Conservation (phyloP, 2,329 filamentous ascomycete species). For the Hypoxylon rubiginosum region DNA sequence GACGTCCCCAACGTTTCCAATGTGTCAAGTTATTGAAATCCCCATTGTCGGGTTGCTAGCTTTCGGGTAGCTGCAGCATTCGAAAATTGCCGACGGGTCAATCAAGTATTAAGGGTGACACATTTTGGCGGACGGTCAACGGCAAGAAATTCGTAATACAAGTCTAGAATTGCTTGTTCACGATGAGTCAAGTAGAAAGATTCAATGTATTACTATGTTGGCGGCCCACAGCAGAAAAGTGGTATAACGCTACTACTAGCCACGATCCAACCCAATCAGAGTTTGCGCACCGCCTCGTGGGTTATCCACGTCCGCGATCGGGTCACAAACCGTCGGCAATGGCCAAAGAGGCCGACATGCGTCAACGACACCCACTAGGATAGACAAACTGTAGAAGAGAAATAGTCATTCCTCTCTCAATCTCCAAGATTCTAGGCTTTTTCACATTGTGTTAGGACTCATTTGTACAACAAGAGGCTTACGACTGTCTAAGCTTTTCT, state of each 20-base stretch:
- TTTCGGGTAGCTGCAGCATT: conserved; percentile 22
- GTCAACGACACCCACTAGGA: conserved; percentile 16
- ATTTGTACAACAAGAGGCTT: too few species aligned
- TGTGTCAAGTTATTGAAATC: conserved; percentile 6
- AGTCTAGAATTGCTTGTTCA: conserved; percentile 10
- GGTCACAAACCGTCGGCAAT: conserved; percentile 28
- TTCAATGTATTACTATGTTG: neutral
- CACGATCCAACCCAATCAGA: conserved; percentile 34
- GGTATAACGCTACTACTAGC: conserved; percentile 11
- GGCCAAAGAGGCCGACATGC: conserved; percentile 19
- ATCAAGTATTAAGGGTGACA: neutral
- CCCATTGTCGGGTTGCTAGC: conserved; percentile 25
- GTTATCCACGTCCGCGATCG: conserved; percentile 32
- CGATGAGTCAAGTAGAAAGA: conserved; percentile 20
- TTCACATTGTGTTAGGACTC: neutral
- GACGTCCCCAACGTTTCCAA: conserved; percentile 12
- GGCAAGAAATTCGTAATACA: conserved; percentile 18
- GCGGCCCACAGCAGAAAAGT: conserved; percentile 22
- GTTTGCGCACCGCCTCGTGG: conserved; percentile 26
- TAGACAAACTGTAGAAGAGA: conserved; percentile 11
- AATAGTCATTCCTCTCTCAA: neutral
- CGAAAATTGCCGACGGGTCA: conserved; percentile 1
- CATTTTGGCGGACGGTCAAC: neutral
- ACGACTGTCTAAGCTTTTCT: neutral
- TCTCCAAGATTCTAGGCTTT: neutral